These are phyloP conservation scores for Actinomortierella ambigua DNA, from an alignment of 371 early-diverging fungal species.

Conservation along the genomic window DNA sequence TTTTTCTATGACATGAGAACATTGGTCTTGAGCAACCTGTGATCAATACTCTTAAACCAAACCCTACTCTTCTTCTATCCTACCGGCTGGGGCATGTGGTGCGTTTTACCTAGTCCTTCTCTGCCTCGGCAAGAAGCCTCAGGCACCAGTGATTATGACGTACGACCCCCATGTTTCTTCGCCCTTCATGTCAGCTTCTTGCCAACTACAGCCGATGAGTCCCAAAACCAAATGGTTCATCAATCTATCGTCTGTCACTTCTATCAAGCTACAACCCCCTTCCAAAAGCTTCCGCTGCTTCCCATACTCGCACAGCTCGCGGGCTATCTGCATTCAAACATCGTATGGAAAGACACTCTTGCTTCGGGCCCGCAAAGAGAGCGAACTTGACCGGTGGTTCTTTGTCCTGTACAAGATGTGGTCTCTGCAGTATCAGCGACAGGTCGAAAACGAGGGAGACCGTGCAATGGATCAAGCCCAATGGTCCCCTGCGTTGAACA, in stretches of 20 bases:
- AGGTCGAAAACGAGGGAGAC: background rate
- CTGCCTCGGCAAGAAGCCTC: constrained; percentile 31
- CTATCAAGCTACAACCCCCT: constrained; percentile 13
- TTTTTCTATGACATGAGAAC: background rate
- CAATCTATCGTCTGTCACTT: constrained; percentile 13
- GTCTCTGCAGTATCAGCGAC: constrained; percentile 1
- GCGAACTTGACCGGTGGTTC: constrained; percentile 21
- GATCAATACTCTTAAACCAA: background rate
- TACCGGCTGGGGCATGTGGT: no score
- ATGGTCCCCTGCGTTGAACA: constrained; percentile 1
- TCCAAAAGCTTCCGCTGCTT: constrained; percentile 19
- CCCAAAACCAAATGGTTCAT: constrained; percentile 43
- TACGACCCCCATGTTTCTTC: constrained; percentile 43
- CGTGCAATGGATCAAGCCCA: no score
- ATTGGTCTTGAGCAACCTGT: background rate
- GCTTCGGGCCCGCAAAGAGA: constrained; percentile 30
- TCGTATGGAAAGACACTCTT: constrained; percentile 19
- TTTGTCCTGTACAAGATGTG: constrained; percentile 27
- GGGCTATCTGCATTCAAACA: constrained; percentile 21
- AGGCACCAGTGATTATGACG: constrained; percentile 23
- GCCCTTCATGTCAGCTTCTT: constrained; percentile 25
- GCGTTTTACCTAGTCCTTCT: constrained; percentile 11
- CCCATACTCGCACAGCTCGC: constrained; percentile 9
- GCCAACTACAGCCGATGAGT: constrained; percentile 11
- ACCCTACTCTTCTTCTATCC: background rate